Conservation (phyloP, 163 green algal species). For the Scenedesmus sp. region DNA sequence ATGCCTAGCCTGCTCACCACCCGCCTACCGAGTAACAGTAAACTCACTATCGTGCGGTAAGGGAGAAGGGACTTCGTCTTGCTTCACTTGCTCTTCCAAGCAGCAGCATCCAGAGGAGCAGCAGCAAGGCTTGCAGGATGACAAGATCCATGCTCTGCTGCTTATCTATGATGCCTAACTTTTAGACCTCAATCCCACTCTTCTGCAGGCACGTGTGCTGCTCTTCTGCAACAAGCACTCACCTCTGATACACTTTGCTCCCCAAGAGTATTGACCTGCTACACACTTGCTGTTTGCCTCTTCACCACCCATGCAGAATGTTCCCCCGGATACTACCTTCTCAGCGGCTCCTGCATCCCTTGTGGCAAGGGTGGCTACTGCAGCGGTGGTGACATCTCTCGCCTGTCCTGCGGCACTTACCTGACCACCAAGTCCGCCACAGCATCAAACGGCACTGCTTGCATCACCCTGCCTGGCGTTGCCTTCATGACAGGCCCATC, state of each 20-base stretch:
- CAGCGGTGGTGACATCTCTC: not conserved
- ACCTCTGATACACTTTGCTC: too few species aligned
- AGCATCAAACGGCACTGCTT: not conserved
- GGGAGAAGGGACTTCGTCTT: not conserved
- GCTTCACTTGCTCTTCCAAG: not conserved
- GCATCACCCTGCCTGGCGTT: slow-evolving; percentile 21
- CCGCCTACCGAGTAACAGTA: not conserved
- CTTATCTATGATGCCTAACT: too few species aligned
- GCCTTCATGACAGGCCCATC: not conserved
- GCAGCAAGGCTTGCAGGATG: not conserved
- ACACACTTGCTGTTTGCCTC: not conserved
- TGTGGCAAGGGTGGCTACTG: slow-evolving; percentile 20
- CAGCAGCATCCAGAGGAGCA: not conserved
- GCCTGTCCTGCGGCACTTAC: not conserved
- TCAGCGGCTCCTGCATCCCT: not conserved
- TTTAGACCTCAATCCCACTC: too few species aligned
- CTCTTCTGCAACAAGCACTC: too few species aligned
- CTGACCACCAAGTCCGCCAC: not conserved
- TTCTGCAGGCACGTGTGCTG: too few species aligned
- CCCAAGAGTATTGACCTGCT: too few species aligned
- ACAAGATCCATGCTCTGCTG: too few species aligned
- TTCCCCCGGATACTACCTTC: not conserved
- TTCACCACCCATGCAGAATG: not conserved
- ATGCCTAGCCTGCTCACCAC: not conserved
- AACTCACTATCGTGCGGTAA: not conserved